phyloP scores from a whole-genome alignment of 2,329 filamentous ascomycete species.

The Gliomastix tumulicola region DNA sequence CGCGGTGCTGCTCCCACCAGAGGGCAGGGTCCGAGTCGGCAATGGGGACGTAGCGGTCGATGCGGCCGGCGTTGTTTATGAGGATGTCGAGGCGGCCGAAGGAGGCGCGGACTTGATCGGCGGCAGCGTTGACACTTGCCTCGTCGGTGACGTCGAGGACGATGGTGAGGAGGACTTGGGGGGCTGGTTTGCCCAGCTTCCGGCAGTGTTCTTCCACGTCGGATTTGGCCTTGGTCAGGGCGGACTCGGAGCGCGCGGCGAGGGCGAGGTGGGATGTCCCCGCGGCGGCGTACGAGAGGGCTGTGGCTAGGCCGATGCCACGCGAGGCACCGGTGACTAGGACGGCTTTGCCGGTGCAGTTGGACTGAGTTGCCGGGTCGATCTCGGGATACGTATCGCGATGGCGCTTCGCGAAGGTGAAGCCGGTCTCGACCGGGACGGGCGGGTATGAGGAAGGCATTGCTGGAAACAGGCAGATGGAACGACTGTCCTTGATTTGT shows the following conservation, averaged over 20 bases:
- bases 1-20: conserved; percentile 30
- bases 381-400: conserved; percentile 39
- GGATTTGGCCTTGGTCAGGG: conserved; percentile 12
- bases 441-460: no score
- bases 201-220: conserved; percentile 24
- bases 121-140: conserved; percentile 16
- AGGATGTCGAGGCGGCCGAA: conserved; percentile 28
- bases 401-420: no score
- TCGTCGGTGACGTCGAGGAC: conserved; percentile 27
- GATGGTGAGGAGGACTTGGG: conserved; percentile 30
- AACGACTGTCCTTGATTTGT: no score
- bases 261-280: conserved; percentile 44
- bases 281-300: conserved; percentile 47
- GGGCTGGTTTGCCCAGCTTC: conserved; percentile 15
- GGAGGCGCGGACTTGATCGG: conserved; percentile 19
- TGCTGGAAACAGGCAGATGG: no score
- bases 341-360: conserved; percentile 27
- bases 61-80: conserved; percentile 29
- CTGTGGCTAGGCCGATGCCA: conserved; percentile 45
- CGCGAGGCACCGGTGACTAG: conserved; percentile 49
- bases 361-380: conserved; percentile 21
- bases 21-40: conserved; percentile 26
- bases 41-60: conserved; percentile 22
- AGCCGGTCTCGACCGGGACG: no score
- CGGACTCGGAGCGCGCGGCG: conserved; percentile 38